Conservation (phyloP, 164 flowering plant genomes). For the grape (Vitis vinifera) region ASM3070453v1 NC_081811.1:27917501-27918000, state of each 20-base stretch:
- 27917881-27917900: conserved; percentile 48
- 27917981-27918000: conserved; percentile 66
- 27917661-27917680: conserved; percentile 1
- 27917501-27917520: conserved; percentile 43
- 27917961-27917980: conserved; percentile 70
- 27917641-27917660: neutral
- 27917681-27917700: neutral
- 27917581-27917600: too few relatives aligned
- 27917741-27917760: conserved; percentile 70
- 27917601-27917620: too few relatives aligned
- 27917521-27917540: conserved; percentile 9
- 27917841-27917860: neutral
- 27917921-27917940: conserved; percentile 80
- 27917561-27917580: too few relatives aligned
- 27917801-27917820: neutral
- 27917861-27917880: conserved; percentile 53
- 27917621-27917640: neutral
- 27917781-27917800: conserved; percentile 75
- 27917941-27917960: conserved; percentile 53
- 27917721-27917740: conserved; percentile 86
- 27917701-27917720: conserved; percentile 6
- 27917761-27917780: conserved; percentile 47
- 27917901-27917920: conserved; percentile 90
- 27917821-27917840: neutral
- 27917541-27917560: neutral